Conservation (phyloP, 73 alveolate genomes). For the Paramecium sonneborni region DNA sequence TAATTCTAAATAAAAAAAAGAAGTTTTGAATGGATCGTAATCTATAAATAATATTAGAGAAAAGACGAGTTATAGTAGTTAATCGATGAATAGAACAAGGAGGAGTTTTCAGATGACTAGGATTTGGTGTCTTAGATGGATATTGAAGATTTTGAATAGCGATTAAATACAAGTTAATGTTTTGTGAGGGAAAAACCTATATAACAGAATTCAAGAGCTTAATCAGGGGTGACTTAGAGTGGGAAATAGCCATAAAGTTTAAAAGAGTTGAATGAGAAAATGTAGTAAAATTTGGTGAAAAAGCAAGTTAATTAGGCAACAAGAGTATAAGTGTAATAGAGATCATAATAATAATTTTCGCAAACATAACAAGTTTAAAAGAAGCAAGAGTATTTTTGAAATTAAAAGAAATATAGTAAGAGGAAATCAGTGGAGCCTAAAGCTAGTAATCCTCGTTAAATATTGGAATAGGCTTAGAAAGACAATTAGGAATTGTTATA, state of each 20-base stretch:
- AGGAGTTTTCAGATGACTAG: background rate
- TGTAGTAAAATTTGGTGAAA: background rate
- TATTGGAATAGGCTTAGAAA: constrained; percentile 7
- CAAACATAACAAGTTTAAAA: background rate
- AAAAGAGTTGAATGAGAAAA: background rate
- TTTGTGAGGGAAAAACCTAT: constrained; percentile 25
- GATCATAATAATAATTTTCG: background rate
- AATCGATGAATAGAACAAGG: constrained; percentile 21
- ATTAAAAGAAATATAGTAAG: background rate
- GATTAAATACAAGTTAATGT: constrained; percentile 18
- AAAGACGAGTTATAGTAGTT: constrained; percentile 43
- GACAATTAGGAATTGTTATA: constrained; percentile 14
- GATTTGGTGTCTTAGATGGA: constrained; percentile 17
- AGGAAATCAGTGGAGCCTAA: constrained; percentile 28
- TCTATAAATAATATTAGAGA: background rate
- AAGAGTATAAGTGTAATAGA: background rate
- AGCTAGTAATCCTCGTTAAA: background rate
- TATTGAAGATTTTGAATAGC: constrained; percentile 40
- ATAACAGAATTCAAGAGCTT: background rate
- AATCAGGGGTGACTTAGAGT: background rate
- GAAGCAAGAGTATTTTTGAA: background rate
- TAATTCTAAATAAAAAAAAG: background rate
- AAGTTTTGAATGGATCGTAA: constrained; percentile 20
- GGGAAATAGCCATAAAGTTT: background rate
- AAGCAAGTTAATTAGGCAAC: background rate